Evolutionary conservation across 352 stramenopile genomes (phyloP).

Genomic region (Pythium phragmitis): DNA sequence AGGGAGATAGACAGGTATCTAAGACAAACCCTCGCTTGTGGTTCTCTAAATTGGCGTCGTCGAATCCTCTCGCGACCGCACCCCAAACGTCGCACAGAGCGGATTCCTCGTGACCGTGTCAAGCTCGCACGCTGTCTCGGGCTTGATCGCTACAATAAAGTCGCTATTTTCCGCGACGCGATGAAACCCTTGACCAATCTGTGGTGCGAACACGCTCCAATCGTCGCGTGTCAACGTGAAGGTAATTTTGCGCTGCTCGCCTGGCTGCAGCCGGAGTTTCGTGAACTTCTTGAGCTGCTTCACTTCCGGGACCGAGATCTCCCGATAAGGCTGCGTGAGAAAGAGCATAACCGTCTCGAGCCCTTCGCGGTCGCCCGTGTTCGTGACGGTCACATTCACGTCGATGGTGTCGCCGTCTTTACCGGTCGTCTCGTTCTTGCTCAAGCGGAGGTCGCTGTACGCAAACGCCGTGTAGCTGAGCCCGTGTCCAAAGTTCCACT

Average conservation of each 20-base stretch:
- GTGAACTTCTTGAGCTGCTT: conserved; percentile 83
- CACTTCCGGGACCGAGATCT: conserved; percentile 70
- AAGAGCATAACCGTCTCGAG: conserved; percentile 41
- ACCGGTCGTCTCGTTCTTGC: conserved; percentile 26
- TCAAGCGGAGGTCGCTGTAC: conserved; percentile 45
- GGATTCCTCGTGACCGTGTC: conserved; percentile 13
- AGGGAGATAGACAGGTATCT: background rate
- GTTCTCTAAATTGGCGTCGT: background rate
- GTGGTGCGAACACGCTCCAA: conserved; percentile 48
- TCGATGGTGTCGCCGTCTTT: conserved; percentile 22
- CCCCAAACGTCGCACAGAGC: conserved; percentile 39
- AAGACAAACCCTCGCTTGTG: background rate
- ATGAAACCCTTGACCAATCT: conserved; percentile 56
- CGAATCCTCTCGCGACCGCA: background rate
- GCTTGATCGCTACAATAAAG: conserved; percentile 57
- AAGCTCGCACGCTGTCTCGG: conserved; percentile 44
- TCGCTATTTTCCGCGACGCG: conserved; percentile 46
- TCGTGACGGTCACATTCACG: conserved; percentile 37
- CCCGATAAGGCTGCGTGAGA: conserved; percentile 30
- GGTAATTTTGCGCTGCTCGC: conserved; percentile 17
- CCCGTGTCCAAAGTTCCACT: conserved; percentile 80
- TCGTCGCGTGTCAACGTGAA: conserved; percentile 30
- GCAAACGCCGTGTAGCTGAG: conserved; percentile 73
- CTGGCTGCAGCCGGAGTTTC: conserved; percentile 47
- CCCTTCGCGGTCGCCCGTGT: conserved; percentile 23